Evolutionary conservation across 2,329 filamentous ascomycete species (phyloP).

Genomic region (Cryphonectria japonica): DNA sequence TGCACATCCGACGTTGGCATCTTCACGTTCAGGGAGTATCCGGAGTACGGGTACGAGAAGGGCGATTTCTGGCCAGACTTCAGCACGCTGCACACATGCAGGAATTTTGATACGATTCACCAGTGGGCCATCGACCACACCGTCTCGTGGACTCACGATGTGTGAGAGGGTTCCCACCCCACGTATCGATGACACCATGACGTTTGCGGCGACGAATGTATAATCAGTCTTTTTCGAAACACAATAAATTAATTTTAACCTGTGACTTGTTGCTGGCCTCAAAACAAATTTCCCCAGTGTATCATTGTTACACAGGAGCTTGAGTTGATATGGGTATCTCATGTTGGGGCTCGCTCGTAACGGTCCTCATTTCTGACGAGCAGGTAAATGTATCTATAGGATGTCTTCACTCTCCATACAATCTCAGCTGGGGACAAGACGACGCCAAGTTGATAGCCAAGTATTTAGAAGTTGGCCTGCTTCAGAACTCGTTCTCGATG

Average conservation of each 20-base stretch:
- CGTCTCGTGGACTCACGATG: conserved; percentile 44
- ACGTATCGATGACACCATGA: background rate
- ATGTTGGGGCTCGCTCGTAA: background rate
- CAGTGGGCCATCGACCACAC: conserved; percentile 58
- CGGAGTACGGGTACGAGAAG: conserved; percentile 45
- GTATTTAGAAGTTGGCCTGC: no score
- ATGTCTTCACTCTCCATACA: background rate
- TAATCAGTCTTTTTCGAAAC: background rate
- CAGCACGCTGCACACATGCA: conserved; percentile 56
- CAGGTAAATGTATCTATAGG: background rate
- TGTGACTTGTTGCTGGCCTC: background rate
- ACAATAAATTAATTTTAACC: background rate
- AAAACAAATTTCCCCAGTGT: no score
- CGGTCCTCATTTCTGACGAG: background rate
- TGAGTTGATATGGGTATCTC: background rate
- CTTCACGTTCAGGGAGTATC: conserved; percentile 55
- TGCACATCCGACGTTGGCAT: conserved; percentile 59
- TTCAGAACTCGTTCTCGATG: background rate
- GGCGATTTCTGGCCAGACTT: conserved; percentile 59
- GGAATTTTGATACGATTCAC: conserved; percentile 56
- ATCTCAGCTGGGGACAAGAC: no score
- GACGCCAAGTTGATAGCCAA: no score
- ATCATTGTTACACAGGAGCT: no score
- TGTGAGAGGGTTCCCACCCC: conserved; percentile 23
- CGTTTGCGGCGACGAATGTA: background rate